Conservation (phyloP, 495 filamentous ascomycete genomes). For the Hypomontagnella monticulosa region DNA sequence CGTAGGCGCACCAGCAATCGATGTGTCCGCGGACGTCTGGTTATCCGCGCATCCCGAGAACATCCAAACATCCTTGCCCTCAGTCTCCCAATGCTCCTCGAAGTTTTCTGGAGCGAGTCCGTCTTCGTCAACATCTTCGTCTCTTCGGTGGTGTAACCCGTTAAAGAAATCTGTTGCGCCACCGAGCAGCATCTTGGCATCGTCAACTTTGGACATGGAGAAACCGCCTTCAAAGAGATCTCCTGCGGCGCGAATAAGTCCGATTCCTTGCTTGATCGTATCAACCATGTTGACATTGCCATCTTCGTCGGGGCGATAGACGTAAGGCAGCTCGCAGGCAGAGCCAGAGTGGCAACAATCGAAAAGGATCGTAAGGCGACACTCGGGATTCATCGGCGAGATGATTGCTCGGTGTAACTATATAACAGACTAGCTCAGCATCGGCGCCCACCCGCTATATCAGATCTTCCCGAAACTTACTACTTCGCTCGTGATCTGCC, state of each 20-base stretch:
- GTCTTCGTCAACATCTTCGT: slow-evolving; percentile 54
- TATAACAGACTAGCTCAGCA: not conserved
- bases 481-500: slow-evolving; percentile 62
- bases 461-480: slow-evolving; percentile 29
- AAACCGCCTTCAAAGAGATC: slow-evolving; percentile 65
- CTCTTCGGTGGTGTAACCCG: slow-evolving; percentile 55
- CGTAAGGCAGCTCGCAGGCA: slow-evolving; percentile 66
- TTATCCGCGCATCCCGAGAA: slow-evolving; percentile 68
- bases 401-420: slow-evolving; percentile 64
- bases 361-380: slow-evolving; percentile 65
- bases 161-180: slow-evolving; percentile 66
- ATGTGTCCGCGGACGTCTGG: slow-evolving; percentile 68
- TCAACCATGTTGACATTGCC: slow-evolving; percentile 66
- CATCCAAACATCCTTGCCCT: slow-evolving; percentile 68
- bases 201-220: slow-evolving; percentile 55
- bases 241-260: slow-evolving; percentile 55
- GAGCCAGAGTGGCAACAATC: slow-evolving; percentile 73
- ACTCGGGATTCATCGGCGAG: slow-evolving; percentile 58
- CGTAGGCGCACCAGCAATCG: slow-evolving; percentile 59
- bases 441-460: too few species aligned
- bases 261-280: slow-evolving; percentile 62
- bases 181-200: slow-evolving; percentile 63
- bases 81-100: slow-evolving; percentile 60
- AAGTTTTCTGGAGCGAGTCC: slow-evolving; percentile 63
- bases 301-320: slow-evolving; percentile 63